Percentiles rank a stretch among this genome's conserved stretches.
phyloP scores from a whole-genome alignment of 768 basidiomycete species.

The Boletus speciosus region DNA sequence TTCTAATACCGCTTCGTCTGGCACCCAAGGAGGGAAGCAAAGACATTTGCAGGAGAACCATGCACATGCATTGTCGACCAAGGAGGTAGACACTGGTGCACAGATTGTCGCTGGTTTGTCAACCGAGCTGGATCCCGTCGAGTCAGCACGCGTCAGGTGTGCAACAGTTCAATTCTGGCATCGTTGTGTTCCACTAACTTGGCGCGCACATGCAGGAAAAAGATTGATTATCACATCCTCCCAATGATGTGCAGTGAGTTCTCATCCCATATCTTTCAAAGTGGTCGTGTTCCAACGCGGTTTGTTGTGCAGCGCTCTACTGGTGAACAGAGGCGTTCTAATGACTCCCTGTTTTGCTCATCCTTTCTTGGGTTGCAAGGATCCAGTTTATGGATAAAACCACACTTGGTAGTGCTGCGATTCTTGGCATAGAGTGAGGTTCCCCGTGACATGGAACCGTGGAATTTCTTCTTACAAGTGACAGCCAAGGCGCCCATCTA shows the following conservation, averaged over 20 bases:
- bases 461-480: background rate
- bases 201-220: conserved; percentile 35
- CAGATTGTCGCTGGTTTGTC: conserved; percentile 47
- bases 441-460: background rate
- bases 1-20: conserved; percentile 12
- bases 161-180: background rate
- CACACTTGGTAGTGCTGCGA: conserved; percentile 62
- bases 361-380: conserved; percentile 36
- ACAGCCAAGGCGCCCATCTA: conserved; percentile 57
- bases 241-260: conserved; percentile 70
- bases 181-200: background rate
- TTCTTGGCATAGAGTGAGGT: conserved; percentile 64
- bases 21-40: conserved; percentile 12
- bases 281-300: background rate
- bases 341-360: background rate
- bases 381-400: conserved; percentile 82
- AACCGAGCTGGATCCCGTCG: conserved; percentile 46
- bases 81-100: conserved; percentile 61
- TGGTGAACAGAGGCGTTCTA: conserved; percentile 33
- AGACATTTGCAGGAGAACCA: conserved; percentile 7
- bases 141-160: conserved; percentile 52
- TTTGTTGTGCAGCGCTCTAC: conserved; percentile 44
- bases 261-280: background rate
- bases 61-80: conserved; percentile 33
- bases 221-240: conserved; percentile 66